Conservation (phyloP, 345 rosid species). For the Aurinia saxatilis region DNA sequence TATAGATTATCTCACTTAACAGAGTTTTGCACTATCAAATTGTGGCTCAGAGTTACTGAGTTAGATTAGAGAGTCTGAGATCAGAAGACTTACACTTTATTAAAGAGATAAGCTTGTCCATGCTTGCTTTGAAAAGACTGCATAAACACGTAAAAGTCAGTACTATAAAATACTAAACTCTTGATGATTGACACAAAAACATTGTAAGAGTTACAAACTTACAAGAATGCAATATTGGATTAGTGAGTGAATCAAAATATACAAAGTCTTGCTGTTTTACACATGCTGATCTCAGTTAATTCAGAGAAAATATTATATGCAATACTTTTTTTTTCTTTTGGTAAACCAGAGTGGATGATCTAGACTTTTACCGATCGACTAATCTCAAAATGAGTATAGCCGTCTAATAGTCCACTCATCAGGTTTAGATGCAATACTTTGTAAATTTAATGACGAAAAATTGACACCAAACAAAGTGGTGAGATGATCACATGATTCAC, state of each 20-base stretch:
- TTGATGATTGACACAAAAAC: no score
- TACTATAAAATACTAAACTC: neutral
- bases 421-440: no score
- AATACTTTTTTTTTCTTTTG: no score
- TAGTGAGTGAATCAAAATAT: neutral
- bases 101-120: constrained; percentile 95
- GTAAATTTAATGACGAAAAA: neutral
- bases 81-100: constrained; percentile 77
- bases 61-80: neutral
- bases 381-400: no score
- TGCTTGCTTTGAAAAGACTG: constrained; percentile 79
- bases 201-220: neutral
- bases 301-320: neutral
- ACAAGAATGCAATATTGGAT: neutral
- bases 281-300: neutral
- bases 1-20: no score
- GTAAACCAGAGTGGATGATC: no score
- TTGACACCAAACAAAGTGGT: no score
- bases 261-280: neutral
- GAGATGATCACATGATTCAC: no score
- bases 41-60: neutral
- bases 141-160: constrained; percentile 10
- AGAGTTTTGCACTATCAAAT: no score
- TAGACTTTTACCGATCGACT: no score
- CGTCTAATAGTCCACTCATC: no score